Base-by-base conservation (phyloP, 2,329 filamentous ascomycete genomes). In the Blastomyces percursus region DNA sequence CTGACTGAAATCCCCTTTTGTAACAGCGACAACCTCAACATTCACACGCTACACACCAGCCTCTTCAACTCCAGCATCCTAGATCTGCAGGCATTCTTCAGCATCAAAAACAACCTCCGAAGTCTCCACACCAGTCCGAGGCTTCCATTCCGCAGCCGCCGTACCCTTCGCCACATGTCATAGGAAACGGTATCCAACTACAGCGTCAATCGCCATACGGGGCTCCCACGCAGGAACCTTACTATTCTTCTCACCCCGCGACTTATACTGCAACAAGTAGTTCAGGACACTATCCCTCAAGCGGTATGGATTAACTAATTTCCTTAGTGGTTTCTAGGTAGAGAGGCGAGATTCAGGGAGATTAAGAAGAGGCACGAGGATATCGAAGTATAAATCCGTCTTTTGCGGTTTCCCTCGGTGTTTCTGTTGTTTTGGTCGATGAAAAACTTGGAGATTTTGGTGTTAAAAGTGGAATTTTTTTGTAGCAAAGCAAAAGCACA, bases 241-340 rank as follows among this genome's bases (percentile, higher is more conserved):
- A 84, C 70, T 96, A 93, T 76, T 86, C 88, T 72, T 84, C 88
- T 63, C 89, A 94, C 73, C 84, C 89, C 66, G 90, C 86, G 74
- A 85, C 90, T 12, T 96, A 96, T 79, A 91, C 88, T 77, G 88
- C 90, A 62, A 86, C 89, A 68, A 90, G 88, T 78, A 85, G 88
- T 65, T 86, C 88, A 62, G 89, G 88, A 77, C 89, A 89, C 78
- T 96, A 96, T 77, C 87, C 90, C 67, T 90, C 91, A 73, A 89
- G 89, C 80, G 90, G 90, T 94, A 79, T 81, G 87, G 81, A 65
- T 60, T 42, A 60, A 59, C 51, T 84, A 82, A 87, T 86, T 77
- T 58, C 56, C 35, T 58, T 58, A 7, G 12, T 21, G 4, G 2
- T n/a, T 58, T 58, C n/a, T 40, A 19, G 32, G 19, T 19, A 11